These are phyloP conservation scores for Yamadazyma philogaea DNA, from an alignment of 805 yeast species.

Conservation along the genomic window DNA sequence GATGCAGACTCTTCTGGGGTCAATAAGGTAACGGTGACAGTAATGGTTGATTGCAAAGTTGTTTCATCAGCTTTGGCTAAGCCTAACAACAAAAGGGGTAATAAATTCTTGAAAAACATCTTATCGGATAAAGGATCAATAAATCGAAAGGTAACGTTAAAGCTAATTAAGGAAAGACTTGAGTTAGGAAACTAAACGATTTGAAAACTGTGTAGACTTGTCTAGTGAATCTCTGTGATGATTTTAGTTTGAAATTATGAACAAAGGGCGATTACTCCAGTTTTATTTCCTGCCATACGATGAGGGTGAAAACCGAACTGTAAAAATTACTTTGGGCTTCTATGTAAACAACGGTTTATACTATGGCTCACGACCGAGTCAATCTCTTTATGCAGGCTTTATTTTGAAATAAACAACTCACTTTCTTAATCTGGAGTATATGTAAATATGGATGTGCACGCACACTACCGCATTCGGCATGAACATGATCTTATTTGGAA, in stretches of 20 bases:
- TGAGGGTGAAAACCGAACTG: too few species aligned
- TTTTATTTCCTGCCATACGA: constrained; percentile 3
- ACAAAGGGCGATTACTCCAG: constrained; percentile 5
- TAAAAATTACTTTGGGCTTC: background rate
- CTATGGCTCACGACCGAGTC: background rate
- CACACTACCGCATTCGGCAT: background rate
- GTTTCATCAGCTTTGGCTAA: constrained; percentile 29
- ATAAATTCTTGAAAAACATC: constrained; percentile 17
- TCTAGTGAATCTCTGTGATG: background rate
- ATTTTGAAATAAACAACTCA: background rate
- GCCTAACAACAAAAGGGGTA: constrained; percentile 12
- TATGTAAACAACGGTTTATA: background rate
- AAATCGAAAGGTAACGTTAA: background rate
- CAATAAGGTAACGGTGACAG: constrained; percentile 45
- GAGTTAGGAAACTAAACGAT: constrained; percentile 1
- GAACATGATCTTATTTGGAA: background rate
- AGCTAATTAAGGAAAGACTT: constrained; percentile 9
- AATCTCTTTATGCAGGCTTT: background rate
- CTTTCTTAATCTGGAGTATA: background rate
- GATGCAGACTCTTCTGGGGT: constrained; percentile 45
- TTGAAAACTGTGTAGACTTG: background rate
- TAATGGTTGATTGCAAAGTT: constrained; percentile 42
- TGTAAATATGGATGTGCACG: background rate
- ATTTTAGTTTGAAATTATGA: constrained; percentile 1
- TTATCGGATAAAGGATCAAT: background rate